Evolutionary conservation across 495 filamentous ascomycete genomes (phyloP), one percentile per base, ranked within the genome.

Genomic region (Penicillium verhagenii): DNA sequence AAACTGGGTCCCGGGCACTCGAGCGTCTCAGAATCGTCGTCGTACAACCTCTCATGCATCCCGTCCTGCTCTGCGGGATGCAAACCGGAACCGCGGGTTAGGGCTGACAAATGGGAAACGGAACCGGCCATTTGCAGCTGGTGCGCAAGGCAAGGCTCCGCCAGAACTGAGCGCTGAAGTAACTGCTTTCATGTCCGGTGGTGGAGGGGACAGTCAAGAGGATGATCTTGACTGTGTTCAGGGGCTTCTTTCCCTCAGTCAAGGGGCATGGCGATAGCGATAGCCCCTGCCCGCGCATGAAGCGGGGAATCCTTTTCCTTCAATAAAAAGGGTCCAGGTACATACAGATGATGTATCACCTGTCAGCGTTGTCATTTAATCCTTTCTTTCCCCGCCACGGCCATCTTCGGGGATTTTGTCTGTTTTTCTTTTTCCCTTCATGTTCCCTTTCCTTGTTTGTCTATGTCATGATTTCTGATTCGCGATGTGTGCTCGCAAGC

Each of bases 191-290:
- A 90, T 91, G 86, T 64, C 77, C 54, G 75, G 81, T 35, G 76
- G 77, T 10, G 68, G 79, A 18, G 80, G 81, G 31, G 83, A 83
- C 6, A 87, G 79, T 58, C 81, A 78, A 54, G 82, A 82, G 63
- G 82, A 82, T 55, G 88, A 93, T 61, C 72, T 91, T 61, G 89
- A 91, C 66, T 90, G 88, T 54, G 82, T 93, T 24, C 89, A 91
- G 52, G 86, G 86, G 26, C 70, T 96, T 49, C 66, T 96, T 44
- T 88, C 85, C 23, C 72, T 96, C 50, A 92, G 84, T 54, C 79
- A 86, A 65, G 84, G 83, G 38, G 81, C 79, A 56, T 86, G 83
- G 83, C 68, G 73, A 59, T 86, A 60, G 31, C 21, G 16, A 35
- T 35, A 7, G 26, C n/a, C 24, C 14, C 11, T 21, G 19, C 33